phyloP scores from a whole-genome alignment of 371 early-diverging fungal species.

The Dichotomocladium elegans region DNA sequence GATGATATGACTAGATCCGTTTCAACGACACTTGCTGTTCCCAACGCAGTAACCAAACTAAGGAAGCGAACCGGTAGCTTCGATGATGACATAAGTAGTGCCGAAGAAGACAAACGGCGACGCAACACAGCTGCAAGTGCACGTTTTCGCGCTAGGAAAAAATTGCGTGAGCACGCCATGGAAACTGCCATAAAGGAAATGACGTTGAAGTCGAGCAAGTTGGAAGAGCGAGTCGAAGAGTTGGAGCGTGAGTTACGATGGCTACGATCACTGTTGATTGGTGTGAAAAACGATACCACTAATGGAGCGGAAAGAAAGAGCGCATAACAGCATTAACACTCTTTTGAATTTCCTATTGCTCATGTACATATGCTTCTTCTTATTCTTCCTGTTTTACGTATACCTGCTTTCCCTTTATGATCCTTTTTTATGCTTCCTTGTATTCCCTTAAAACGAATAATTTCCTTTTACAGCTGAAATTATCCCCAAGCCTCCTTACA shows the following conservation, averaged over 20 bases:
- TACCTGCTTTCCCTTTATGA: no score
- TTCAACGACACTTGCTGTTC: no score
- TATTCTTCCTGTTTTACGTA: background rate
- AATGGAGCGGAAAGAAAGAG: background rate
- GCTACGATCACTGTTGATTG: slow-evolving; percentile 75
- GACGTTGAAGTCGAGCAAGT: slow-evolving; percentile 60
- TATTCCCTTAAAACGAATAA: no score
- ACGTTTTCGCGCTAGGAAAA: slow-evolving; percentile 88
- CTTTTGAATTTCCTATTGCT: background rate
- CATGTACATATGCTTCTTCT: background rate
- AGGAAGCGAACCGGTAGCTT: background rate
- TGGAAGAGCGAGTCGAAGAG: slow-evolving; percentile 68
- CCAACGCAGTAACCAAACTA: background rate
- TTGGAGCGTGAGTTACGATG: slow-evolving; percentile 84
- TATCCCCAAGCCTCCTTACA: no score
- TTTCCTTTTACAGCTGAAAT: no score
- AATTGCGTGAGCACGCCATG: slow-evolving; percentile 72
- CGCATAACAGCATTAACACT: background rate
- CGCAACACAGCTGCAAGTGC: slow-evolving; percentile 91
- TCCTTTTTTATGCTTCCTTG: no score
- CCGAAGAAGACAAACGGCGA: slow-evolving; percentile 67
- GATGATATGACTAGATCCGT: background rate
- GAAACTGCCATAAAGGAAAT: slow-evolving; percentile 75
- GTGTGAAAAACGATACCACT: slow-evolving; percentile 43
- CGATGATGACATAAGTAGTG: background rate